Evolutionary conservation across 345 rosid species (phyloP).

Genomic region (Lumnitzera littorea): DNA sequence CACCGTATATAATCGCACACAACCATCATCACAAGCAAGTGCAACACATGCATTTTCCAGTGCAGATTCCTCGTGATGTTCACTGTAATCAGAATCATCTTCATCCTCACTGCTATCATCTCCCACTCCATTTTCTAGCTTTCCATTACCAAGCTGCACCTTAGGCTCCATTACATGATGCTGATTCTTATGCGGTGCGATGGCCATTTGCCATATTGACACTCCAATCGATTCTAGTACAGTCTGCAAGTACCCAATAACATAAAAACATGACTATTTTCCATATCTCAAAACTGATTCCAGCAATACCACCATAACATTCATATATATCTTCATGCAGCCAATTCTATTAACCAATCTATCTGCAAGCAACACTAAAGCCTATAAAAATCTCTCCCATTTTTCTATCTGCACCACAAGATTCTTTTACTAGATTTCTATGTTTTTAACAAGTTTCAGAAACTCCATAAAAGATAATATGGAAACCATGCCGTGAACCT

Average conservation of each 20-base stretch:
- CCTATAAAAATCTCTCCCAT: too few species aligned
- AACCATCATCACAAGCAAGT: slow-evolving; percentile 83
- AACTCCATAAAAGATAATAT: too few species aligned
- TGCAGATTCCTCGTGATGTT: slow-evolving; percentile 22
- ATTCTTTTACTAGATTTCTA: too few species aligned
- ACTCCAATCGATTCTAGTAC: slow-evolving; percentile 65
- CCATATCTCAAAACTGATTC: neutral
- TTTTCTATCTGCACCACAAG: too few species aligned
- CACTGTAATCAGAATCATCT: slow-evolving; percentile 44
- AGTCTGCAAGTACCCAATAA: slow-evolving; percentile 31
- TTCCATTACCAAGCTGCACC: slow-evolving; percentile 25
- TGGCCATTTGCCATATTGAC: slow-evolving; percentile 94
- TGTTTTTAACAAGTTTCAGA: too few species aligned
- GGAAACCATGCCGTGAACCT: too few species aligned
- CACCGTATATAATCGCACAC: slow-evolving; percentile 54
- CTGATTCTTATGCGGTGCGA: slow-evolving; percentile 30
- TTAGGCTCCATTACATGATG: slow-evolving; percentile 18
- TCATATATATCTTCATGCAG: neutral
- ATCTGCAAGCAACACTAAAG: too few species aligned
- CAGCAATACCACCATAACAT: too few species aligned
- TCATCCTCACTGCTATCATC: slow-evolving; percentile 51
- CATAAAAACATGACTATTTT: slow-evolving; percentile 3
- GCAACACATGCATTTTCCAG: slow-evolving; percentile 45
- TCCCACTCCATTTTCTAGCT: slow-evolving; percentile 25
- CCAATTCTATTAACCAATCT: neutral